A percentile compares a stretch with the other conserved stretches of the same genome.
Evolutionary conservation across 2,329 filamentous ascomycete species (phyloP).

Genomic region (Cordyceps javanica): DNA sequence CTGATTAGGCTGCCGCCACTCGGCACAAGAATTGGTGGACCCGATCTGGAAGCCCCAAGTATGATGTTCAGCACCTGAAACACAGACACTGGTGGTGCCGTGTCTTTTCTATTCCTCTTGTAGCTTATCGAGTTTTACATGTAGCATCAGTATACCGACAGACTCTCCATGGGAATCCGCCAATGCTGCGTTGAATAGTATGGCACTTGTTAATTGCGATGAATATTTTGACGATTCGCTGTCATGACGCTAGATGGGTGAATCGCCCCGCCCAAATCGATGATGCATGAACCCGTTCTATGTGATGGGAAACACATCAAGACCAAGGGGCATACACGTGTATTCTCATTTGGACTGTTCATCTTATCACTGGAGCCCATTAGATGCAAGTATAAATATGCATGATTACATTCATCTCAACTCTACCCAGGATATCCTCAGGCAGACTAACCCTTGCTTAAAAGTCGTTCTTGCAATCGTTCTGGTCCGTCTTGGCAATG

Average conservation of each 20-base stretch:
- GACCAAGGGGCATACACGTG: neutral
- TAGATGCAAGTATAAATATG: neutral
- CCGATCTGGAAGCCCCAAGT: neutral
- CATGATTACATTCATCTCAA: no score
- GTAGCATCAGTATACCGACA: neutral
- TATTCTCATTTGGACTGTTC: neutral
- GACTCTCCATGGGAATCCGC: no score
- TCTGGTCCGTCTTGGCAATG: constrained; percentile 24
- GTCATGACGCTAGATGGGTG: neutral
- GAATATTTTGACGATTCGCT: neutral
- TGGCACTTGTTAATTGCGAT: no score
- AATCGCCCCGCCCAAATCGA: constrained; percentile 5
- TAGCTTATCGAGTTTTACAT: neutral
- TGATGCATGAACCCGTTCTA: no score
- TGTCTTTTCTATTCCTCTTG: neutral
- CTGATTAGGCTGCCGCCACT: neutral
- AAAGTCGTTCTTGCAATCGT: constrained; percentile 16
- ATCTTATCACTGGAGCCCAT: neutral
- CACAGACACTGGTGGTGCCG: neutral
- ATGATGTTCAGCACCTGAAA: neutral
- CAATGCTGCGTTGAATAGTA: neutral
- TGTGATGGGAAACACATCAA: neutral
- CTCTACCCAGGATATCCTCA: no score
- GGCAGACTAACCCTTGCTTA: no score
- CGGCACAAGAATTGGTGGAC: neutral